These are phyloP conservation scores for Aspergillus chevalieri DNA, from an alignment of 2,329 filamentous ascomycete species.

Conservation along the genomic window DNA sequence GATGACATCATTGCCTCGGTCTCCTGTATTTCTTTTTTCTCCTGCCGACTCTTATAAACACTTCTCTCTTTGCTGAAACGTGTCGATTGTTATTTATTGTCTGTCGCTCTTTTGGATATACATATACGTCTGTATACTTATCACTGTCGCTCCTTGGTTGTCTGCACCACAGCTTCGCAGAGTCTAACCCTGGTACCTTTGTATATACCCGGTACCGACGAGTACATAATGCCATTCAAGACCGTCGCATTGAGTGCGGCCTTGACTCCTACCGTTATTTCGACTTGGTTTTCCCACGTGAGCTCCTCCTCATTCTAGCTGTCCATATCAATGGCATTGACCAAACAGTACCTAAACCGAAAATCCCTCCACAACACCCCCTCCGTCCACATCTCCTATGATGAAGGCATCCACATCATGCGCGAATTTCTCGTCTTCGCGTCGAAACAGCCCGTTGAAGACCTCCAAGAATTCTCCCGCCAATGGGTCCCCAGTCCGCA, in stretches of 20 bases:
- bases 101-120: no score
- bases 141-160: neutral
- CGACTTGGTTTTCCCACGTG: constrained; percentile 82
- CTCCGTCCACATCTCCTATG: constrained; percentile 85
- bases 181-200: no score
- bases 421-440: constrained; percentile 79
- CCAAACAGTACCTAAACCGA: constrained; percentile 70
- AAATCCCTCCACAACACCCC: constrained; percentile 70
- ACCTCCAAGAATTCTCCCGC: constrained; percentile 81
- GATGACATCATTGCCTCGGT: neutral
- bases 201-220: neutral
- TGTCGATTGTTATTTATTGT: no score
- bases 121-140: no score
- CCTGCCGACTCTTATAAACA: neutral
- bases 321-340: neutral
- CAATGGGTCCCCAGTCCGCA: constrained; percentile 87
- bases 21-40: neutral
- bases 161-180: neutral
- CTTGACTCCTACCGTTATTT: constrained; percentile 79
- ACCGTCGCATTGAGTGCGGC: constrained; percentile 76
- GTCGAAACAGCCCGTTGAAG: constrained; percentile 85
- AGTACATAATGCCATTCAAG: constrained; percentile 57
- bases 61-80: no score
- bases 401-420: constrained; percentile 83
- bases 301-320: constrained; percentile 26